phyloP scores from a whole-genome alignment of 2,329 filamentous ascomycete species.

The Celoporthe dispersa region DNA sequence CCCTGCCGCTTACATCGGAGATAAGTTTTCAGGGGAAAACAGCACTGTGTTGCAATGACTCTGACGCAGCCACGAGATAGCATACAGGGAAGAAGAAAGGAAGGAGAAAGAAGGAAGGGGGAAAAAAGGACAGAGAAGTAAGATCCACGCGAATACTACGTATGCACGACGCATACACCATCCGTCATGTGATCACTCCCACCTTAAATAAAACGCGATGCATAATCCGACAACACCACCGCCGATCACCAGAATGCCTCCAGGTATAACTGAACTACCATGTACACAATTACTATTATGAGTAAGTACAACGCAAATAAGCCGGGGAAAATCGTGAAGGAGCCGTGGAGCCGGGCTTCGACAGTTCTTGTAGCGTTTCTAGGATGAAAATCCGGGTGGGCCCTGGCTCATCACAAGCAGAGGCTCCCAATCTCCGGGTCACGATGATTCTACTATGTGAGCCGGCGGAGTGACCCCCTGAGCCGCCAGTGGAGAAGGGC shows the following conservation, averaged over 20 bases:
- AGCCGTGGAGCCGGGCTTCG: not conserved
- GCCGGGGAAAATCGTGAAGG: not conserved
- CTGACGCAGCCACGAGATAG: not conserved
- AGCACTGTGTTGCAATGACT: not conserved
- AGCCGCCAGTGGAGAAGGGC: not conserved
- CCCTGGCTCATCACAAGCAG: not conserved
- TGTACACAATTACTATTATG: not conserved
- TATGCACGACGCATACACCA: not conserved
- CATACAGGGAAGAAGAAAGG: not conserved
- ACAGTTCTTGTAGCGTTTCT: not conserved
- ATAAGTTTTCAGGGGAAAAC: conserved; percentile 4
- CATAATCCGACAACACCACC: not conserved
- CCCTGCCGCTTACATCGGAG: conserved; percentile 11
- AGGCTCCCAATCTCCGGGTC: conserved; percentile 18
- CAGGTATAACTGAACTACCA: not conserved
- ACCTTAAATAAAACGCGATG: not conserved
- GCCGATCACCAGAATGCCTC: not conserved
- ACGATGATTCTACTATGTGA: not conserved
- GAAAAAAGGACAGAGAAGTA: too few relatives aligned
- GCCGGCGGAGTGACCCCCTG: not conserved
- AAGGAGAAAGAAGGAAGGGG: not conserved
- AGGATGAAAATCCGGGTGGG: conserved; percentile 7
- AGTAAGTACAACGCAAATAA: not conserved
- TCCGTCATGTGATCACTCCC: not conserved
- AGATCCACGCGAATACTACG: not conserved